phyloP scores from a whole-genome alignment of 139 green algal genomes.

The Coccomyxa sp. region DNA sequence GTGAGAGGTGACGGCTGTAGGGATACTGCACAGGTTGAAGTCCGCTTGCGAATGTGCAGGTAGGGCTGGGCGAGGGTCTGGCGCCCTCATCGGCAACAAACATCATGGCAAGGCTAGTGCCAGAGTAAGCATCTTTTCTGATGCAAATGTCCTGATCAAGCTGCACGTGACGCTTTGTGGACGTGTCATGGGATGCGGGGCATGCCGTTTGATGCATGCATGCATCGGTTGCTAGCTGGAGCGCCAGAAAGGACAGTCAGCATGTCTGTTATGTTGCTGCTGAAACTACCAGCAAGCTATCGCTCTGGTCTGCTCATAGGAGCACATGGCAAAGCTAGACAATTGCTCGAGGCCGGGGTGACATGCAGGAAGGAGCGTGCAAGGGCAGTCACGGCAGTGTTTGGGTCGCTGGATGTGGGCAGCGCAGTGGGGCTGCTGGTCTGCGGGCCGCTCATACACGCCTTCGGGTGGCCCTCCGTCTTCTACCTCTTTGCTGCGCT shows the following conservation, averaged over 20 bases:
- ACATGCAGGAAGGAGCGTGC: conserved; percentile 60
- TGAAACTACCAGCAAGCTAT: not conserved
- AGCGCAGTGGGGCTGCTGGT: conserved; percentile 76
- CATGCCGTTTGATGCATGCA: no score
- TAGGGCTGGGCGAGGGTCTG: conserved; percentile 94
- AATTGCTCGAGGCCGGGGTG: no score
- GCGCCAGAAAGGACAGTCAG: not conserved
- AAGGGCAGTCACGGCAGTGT: conserved; percentile 82
- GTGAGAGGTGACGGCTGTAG: no score
- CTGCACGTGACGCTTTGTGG: not conserved
- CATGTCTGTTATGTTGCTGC: not conserved
- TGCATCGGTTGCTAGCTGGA: no score
- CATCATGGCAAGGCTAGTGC: conserved; percentile 72
- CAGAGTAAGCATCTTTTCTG: conserved; percentile 28
- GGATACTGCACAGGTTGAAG: no score
- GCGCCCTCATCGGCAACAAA: conserved; percentile 87
- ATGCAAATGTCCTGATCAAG: not conserved
- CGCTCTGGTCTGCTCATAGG: not conserved
- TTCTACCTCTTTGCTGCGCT: conserved; percentile 95
- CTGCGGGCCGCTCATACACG: conserved; percentile 81
- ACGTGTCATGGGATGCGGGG: not conserved
- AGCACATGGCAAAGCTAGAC: no score
- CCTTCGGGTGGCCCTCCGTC: conserved; percentile 90
- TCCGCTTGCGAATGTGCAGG: conserved; percentile 17
- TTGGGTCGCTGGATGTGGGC: conserved; percentile 92